Evolutionary conservation across 1,139 yeast species (phyloP), one percentile per base, ranked within the genome.

Genomic region (Maudiozyma humilis): DNA sequence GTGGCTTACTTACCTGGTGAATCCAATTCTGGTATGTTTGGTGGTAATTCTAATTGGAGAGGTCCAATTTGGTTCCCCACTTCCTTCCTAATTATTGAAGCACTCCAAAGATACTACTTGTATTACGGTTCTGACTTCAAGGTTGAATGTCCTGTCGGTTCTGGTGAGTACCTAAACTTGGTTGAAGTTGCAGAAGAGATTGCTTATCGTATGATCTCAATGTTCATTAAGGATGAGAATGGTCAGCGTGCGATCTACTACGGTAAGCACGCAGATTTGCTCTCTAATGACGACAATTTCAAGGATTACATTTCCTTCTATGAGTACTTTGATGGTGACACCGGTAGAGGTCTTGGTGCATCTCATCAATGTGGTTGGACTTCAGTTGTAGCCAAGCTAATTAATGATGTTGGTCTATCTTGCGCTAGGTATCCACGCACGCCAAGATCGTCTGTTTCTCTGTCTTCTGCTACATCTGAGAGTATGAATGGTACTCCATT

Each of bases 1-100:
- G 95, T 89, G 31, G 78, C 76, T 50, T 89, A 89, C 64, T 76
- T 88, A 47, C 87, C 96, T 2, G 97, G 95, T 17, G 97, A 89
- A 63, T 84, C 95, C 17, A 93, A 87, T 60, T 82, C 95, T 3
- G 96, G 96, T 10, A 76, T 89, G 78, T 89, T 89, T 73, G 97
- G 97, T 45, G 97, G 97, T 52, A 89, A 89, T 62, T 87, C 96
- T 25, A 89, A 88, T 65, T 89, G 97, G 97, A 75, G 97, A 66
- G 97, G 97, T 4, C 96, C 97, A n/a, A 87, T 89, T 58, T 89
- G 97, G 97, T 87, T 89, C 71, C 96, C 97, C 19, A 87, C 88
- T 12, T 88, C 85, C 59, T 89, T 89, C 65, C 69, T 89, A 51
- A 70, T 89, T 41, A 88, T 88, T 47, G 97, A 89, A 68, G 80